Percentiles rank a stretch among this genome's conserved stretches.
Conservation (phyloP, 2,329 filamentous ascomycete genomes). For the Arthrobotrys entomopaga region DNA sequence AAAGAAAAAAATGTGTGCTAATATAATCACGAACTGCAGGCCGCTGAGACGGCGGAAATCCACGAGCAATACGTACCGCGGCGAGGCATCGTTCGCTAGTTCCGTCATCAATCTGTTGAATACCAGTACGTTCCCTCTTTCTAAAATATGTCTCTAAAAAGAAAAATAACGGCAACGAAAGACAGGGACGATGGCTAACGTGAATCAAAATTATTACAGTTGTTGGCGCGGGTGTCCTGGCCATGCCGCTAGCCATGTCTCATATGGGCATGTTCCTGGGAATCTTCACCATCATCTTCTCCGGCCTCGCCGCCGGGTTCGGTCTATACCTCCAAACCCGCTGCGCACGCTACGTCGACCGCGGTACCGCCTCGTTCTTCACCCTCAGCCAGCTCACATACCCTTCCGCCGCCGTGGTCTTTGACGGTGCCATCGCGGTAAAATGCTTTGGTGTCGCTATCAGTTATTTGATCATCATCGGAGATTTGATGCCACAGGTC, state of each 20-base stretch:
- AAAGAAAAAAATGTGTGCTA: too few species aligned
- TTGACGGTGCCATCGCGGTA: slow-evolving; percentile 93
- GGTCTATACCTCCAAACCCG: slow-evolving; percentile 93
- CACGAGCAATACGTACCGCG: slow-evolving; percentile 62
- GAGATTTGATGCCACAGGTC: slow-evolving; percentile 96
- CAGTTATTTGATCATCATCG: slow-evolving; percentile 93
- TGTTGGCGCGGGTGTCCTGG: slow-evolving; percentile 90
- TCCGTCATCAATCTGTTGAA: slow-evolving; percentile 96
- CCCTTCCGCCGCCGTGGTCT: slow-evolving; percentile 92
- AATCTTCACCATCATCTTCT: slow-evolving; percentile 86
- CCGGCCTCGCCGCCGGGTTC: slow-evolving; percentile 86
- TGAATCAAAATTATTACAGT: slow-evolving; percentile 68
- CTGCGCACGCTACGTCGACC: slow-evolving; percentile 91
- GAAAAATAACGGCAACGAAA: slow-evolving; percentile 8
- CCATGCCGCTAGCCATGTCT: slow-evolving; percentile 93
- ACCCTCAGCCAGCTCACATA: slow-evolving; percentile 97
- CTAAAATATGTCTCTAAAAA: background rate
- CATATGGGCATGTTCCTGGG: slow-evolving; percentile 94
- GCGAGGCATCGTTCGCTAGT: slow-evolving; percentile 86
- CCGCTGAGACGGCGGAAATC: slow-evolving; percentile 48
- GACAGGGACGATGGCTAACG: slow-evolving; percentile 21
- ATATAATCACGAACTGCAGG: slow-evolving; percentile 23
- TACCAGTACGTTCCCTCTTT: slow-evolving; percentile 73
- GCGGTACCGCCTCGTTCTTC: slow-evolving; percentile 90
- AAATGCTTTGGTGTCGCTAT: slow-evolving; percentile 79